Conservation (phyloP, 495 filamentous ascomycete genomes). For the Neurospora sp. region DNA sequence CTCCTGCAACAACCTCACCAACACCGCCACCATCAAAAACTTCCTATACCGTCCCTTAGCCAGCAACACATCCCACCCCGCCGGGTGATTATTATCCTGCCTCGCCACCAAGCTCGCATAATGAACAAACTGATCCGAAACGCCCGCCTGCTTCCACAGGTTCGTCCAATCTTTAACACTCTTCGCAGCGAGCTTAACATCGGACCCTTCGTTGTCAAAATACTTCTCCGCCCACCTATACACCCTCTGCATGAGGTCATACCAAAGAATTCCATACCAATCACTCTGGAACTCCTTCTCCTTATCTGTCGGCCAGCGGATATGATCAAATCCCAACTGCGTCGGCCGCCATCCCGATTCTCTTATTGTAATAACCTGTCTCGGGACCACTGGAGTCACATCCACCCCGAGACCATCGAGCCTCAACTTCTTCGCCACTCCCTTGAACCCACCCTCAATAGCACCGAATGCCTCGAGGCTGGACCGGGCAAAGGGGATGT, state of each 20-base stretch:
- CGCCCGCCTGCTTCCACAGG: constrained; percentile 7
- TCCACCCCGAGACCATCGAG: neutral
- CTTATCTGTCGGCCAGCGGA: neutral
- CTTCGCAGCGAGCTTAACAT: neutral
- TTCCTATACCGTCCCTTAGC: constrained; percentile 20
- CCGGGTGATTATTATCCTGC: constrained; percentile 22
- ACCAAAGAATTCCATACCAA: constrained; percentile 15
- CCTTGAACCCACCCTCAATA: neutral
- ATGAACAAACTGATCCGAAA: constrained; percentile 22
- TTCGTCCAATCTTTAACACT: neutral
- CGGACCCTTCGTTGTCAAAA: constrained; percentile 1
- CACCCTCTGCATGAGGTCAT: constrained; percentile 3
- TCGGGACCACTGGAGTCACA: neutral
- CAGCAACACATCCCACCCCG: constrained; percentile 33
- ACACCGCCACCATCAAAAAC: constrained; percentile 31
- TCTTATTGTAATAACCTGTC: neutral
- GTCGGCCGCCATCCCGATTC: constrained; percentile 7
- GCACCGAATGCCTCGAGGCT: neutral
- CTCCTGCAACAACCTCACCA: constrained; percentile 31
- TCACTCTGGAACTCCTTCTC: neutral
- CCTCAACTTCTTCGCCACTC: neutral
- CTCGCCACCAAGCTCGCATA: constrained; percentile 25
- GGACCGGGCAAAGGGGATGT: neutral
- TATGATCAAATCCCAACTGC: constrained; percentile 2
- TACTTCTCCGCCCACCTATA: constrained; percentile 1